Conservation (phyloP, 352 stramenopile genomes). For the Globisporangium perplexum region DNA sequence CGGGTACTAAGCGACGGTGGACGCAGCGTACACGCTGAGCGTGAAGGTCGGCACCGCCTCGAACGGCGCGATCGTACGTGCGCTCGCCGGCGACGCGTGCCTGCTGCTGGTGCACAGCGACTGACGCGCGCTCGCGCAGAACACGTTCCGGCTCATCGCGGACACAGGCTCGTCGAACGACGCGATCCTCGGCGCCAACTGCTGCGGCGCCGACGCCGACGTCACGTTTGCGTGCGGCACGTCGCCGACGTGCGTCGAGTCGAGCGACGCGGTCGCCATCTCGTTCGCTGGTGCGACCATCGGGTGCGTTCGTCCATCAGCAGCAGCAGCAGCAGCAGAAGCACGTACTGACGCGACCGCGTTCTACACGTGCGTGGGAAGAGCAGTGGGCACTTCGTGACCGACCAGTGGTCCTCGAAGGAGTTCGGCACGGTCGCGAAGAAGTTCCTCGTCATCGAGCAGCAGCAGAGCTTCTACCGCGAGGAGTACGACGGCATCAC, state of each 20-base stretch:
- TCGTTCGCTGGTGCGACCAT: constrained; percentile 63
- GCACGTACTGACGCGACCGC: no score
- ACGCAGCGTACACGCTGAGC: constrained; percentile 23
- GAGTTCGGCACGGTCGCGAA: constrained; percentile 53
- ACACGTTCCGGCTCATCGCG: constrained; percentile 69
- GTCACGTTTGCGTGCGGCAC: constrained; percentile 60
- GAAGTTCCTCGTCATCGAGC: constrained; percentile 68
- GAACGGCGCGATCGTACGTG: constrained; percentile 12
- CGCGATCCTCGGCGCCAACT: constrained; percentile 53
- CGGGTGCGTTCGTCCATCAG: constrained; percentile 38
- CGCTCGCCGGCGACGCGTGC: background rate
- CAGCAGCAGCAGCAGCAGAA: no score
- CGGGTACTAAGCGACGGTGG: no score
- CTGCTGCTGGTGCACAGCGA: background rate
- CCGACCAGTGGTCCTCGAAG: constrained; percentile 56
- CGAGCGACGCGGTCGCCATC: constrained; percentile 22
- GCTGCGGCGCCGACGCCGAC: constrained; percentile 38
- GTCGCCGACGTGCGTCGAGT: constrained; percentile 52
- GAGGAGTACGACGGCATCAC: constrained; percentile 76
- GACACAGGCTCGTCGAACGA: constrained; percentile 85
- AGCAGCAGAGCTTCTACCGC: constrained; percentile 71
- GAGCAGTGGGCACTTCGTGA: constrained; percentile 56
- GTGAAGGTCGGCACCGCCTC: constrained; percentile 23
- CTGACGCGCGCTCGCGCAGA: constrained; percentile 19
- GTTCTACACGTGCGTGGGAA: background rate